A percentile compares a stretch with the other conserved stretches of the same genome.
phyloP scores from a whole-genome alignment of 1,284 basidiomycete species.

The Peniophora sp. region DNA sequence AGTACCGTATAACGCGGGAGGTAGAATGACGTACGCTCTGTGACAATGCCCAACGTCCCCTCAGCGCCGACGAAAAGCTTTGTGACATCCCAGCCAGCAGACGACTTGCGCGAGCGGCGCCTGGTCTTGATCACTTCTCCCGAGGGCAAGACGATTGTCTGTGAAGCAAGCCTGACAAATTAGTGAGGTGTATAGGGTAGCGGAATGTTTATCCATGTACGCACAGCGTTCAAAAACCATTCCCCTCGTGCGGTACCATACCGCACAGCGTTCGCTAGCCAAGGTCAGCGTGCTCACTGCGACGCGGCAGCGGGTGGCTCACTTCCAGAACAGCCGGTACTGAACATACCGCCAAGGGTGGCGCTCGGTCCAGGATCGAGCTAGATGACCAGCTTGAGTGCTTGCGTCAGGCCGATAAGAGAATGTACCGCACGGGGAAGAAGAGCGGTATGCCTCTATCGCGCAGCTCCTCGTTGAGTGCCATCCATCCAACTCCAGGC shows the following conservation, averaged over 20 bases:
- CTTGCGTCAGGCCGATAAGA: not conserved
- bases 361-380: slow-evolving; percentile 75
- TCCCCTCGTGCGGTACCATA: slow-evolving; percentile 47
- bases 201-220: slow-evolving; percentile 6
- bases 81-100: slow-evolving; percentile 84
- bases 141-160: slow-evolving; percentile 84
- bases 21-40: slow-evolving; percentile 56
- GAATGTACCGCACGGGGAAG: slow-evolving; percentile 62
- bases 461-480: slow-evolving; percentile 71
- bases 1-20: slow-evolving; percentile 22
- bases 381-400: slow-evolving; percentile 26
- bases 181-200: too few relatives aligned
- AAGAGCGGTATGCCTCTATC: slow-evolving; percentile 75
- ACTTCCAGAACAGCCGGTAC: slow-evolving; percentile 78
- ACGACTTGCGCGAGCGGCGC: slow-evolving; percentile 75
- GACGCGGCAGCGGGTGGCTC: slow-evolving; percentile 16
- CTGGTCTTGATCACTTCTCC: slow-evolving; percentile 93
- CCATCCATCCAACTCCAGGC: slow-evolving; percentile 82
- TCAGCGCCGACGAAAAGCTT: slow-evolving; percentile 96
- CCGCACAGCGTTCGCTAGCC: slow-evolving; percentile 52
- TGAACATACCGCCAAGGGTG: slow-evolving; percentile 89
- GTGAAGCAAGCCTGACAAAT: not conserved
- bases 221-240: slow-evolving; percentile 67
- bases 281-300: not conserved
- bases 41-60: slow-evolving; percentile 89